Base-by-base conservation (phyloP, 2,329 filamentous ascomycete genomes). In the Arthrobotrys sphaeroides region DNA sequence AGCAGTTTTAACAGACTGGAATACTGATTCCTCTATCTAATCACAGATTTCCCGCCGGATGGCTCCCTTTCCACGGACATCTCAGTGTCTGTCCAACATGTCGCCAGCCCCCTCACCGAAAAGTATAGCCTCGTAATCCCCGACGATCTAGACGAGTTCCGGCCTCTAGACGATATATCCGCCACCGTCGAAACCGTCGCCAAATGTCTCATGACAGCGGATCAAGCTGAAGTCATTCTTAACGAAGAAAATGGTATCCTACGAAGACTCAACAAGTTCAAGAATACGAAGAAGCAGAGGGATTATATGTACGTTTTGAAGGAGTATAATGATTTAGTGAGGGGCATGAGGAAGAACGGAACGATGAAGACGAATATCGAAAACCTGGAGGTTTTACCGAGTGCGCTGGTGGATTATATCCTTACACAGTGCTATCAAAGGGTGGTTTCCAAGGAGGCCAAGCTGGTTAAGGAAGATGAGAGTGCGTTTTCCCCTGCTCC, bases 351-450 rank as follows among this genome's bases (percentile, higher is more conserved):
- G 18, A 84, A 87, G 77, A 87, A 91, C 79, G 92, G 92, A 42
- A 88, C 88, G 7, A 88, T 98, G 76, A 87, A 89, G 18, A 88
- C 87, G 78, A 90, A 91, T 78, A 86, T 98, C 51, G 88, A 91
- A 78, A 84, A 84, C 53, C 88, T 88, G 81, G 90, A 91, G 79
- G 86, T 87, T 51, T 84, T 97, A 16, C 89, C 91, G 5, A 86
- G 91, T 45, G 88, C 88, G 47, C 87, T 94, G 55, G 89, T 94
- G 51, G 89, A 91, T 78, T 90, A 93, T 78, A 94, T 97, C 79
- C 87, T 96, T 43, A 89, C 88, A 65, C 94, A 99, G 82, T 91
- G 93, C 20, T 98, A 97, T 83, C 90, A 94, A 80, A 92, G 95
- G 59, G 96, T 93, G 3, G 95, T 99, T 5, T 95, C 94, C 1